A percentile compares a stretch with the other conserved stretches of the same genome.
These are phyloP conservation scores for Myrmaecium sp. DNA, from an alignment of 2,329 filamentous ascomycete genomes.

Conservation along the genomic window DNA sequence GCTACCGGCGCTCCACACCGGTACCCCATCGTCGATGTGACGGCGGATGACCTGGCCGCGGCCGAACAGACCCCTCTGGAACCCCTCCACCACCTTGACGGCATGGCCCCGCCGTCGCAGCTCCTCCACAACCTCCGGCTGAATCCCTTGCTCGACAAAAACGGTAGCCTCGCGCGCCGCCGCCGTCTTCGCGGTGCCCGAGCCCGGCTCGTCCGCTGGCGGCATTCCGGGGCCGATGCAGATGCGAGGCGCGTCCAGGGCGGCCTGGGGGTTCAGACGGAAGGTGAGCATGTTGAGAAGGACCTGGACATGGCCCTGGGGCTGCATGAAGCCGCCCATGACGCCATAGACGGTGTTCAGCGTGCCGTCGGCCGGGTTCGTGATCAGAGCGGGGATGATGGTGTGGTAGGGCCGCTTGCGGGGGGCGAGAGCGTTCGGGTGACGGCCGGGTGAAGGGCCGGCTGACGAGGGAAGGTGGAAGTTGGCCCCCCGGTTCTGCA, in stretches of 20 bases:
- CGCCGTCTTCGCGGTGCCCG: constrained; percentile 29
- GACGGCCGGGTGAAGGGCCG: constrained; percentile 30
- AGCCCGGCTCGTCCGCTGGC: constrained; percentile 31
- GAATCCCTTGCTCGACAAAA: constrained; percentile 70
- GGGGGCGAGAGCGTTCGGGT: constrained; percentile 68
- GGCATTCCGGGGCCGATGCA: constrained; percentile 67
- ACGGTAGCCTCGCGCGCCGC: constrained; percentile 48
- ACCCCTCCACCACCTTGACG: constrained; percentile 50
- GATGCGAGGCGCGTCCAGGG: constrained; percentile 78
- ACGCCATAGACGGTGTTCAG: constrained; percentile 83
- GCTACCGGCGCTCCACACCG: constrained; percentile 76
- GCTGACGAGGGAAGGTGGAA: constrained; percentile 49
- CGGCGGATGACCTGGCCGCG: constrained; percentile 73
- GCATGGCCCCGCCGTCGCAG: constrained; percentile 56
- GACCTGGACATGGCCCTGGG: constrained; percentile 89
- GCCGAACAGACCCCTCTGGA: constrained; percentile 56
- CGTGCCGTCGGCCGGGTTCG: constrained; percentile 53
- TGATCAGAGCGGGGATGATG: constrained; percentile 86
- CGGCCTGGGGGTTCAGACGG: constrained; percentile 65
- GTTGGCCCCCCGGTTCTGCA: constrained; percentile 85
- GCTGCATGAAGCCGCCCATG: constrained; percentile 98
- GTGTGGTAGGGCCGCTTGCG: constrained; percentile 91
- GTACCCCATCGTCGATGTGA: constrained; percentile 55
- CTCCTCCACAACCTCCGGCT: constrained; percentile 47
- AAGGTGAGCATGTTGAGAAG: constrained; percentile 79